Base-by-base conservation (phyloP, 2,329 filamentous ascomycete species). In the Pyrenochaeta sp. region DNA sequence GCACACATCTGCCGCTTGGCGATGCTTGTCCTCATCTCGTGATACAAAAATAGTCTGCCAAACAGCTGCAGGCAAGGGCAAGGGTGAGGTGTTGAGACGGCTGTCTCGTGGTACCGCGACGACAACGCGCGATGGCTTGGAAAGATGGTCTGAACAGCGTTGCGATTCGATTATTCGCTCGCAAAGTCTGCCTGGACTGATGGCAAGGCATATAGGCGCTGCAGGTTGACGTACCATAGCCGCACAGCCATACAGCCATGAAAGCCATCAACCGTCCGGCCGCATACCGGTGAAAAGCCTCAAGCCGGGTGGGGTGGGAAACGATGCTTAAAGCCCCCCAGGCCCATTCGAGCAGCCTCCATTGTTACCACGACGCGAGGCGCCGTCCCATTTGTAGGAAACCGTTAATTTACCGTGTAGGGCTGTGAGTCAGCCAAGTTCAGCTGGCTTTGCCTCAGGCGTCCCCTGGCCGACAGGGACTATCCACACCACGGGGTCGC, bases 371-470 rank as follows among this genome's bases (percentile, higher is more conserved):
- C 24, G 15, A 58, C 52, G 52, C 56, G 47, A 55, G 15, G 44
- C 44, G 36, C 32, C 19, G 40, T 60, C 27, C 51, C 39, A 73
- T 72, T 74, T 62, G 71, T 47, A 46, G 59, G 51, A 45, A 57
- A 58, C 19, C 54, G 51, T 46, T 50, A 48, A 44, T 57, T 56
- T 67, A 66, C 66, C 56, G 62, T 52, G 57, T 66, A 72, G 57
- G 64, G 64, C 70, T 72, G 68, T 72, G 69, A 72, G 67, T 71
- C 71, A 68, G 62, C 59, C 52, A 52, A 46, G 46, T 57, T 58
- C 58, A 75, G 70, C 70, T 69, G 53, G 59, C 54, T 62, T 53
- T 61, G 62, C 57, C 66, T 52, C 59, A 69, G 58, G 62, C 65
- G 56, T 67, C 67, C 66, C 62, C 67, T 72, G 69, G 65, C 59